Evolutionary conservation across 192 early-diverging fungal species (phyloP).

Genomic region (Backusella luteola): DNA sequence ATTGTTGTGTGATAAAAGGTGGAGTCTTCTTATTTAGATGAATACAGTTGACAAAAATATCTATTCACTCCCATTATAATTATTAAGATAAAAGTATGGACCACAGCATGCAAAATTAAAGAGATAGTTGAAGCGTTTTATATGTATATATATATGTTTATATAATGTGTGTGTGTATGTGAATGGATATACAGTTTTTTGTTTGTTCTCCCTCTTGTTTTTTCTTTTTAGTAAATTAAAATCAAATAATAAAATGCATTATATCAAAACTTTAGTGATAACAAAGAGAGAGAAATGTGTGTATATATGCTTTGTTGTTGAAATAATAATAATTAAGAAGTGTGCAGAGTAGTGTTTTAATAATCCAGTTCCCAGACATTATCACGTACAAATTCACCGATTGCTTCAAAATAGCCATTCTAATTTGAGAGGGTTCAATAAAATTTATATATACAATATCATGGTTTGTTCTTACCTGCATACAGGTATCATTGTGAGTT

Average conservation of each 20-base stretch:
- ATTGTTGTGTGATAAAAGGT: slow-evolving; percentile 84
- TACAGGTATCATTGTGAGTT: slow-evolving; percentile 89
- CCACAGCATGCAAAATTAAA: not conserved
- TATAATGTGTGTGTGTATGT: slow-evolving; percentile 10
- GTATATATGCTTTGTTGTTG: not conserved
- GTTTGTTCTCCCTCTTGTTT: not conserved
- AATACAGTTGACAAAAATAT: slow-evolving; percentile 99
- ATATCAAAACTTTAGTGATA: not conserved
- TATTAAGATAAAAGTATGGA: too few relatives aligned
- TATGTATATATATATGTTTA: not conserved
- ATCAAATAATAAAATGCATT: not conserved
- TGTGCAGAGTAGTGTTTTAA: not conserved
- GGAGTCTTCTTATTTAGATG: slow-evolving; percentile 89
- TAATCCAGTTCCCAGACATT: slow-evolving; percentile 30
- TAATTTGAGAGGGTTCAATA: slow-evolving; percentile 36
- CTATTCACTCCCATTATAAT: slow-evolving; percentile 19
- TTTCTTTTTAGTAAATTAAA: not conserved
- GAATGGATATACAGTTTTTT: not conserved
- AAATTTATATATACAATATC: not conserved
- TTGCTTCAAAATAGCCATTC: slow-evolving; percentile 80
- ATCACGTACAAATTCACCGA: slow-evolving; percentile 42
- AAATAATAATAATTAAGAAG: not conserved
- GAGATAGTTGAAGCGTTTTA: not conserved
- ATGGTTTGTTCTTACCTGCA: slow-evolving; percentile 35
- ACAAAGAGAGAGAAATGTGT: not conserved